Evolutionary conservation across 129 eudicot genomes (phyloP).

Genomic region (Lonicera japonica): DNA sequence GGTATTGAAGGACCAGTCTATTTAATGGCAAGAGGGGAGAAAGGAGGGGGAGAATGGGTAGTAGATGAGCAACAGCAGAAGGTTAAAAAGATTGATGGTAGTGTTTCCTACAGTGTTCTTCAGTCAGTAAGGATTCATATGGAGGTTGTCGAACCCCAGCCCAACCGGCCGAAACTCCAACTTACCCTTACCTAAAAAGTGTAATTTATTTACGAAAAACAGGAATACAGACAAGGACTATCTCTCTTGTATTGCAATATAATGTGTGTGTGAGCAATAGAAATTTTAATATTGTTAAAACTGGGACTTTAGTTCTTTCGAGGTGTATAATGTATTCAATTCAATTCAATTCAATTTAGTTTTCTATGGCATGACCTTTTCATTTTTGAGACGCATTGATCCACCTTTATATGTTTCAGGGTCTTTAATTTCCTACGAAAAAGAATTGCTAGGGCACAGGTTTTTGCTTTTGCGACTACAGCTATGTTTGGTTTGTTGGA

Average conservation of each 20-base stretch:
- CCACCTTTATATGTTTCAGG: too few species aligned
- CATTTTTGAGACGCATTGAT: not conserved
- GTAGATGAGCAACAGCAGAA: slow-evolving; percentile 91
- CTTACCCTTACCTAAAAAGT: slow-evolving; percentile 47
- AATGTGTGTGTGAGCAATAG: too few species aligned
- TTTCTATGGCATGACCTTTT: not conserved
- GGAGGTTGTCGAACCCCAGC: slow-evolving; percentile 96
- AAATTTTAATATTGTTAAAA: too few species aligned
- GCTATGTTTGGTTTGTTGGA: too few species aligned
- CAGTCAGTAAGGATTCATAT: slow-evolving; percentile 73
- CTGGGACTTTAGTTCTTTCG: not conserved
- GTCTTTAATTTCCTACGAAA: too few species aligned
- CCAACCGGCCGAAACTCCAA: slow-evolving; percentile 86
- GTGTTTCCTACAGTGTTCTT: slow-evolving; percentile 60
- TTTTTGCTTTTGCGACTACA: too few species aligned
- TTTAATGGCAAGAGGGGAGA: slow-evolving; percentile 52
- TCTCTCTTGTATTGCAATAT: not conserved
- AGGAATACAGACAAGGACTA: not conserved
- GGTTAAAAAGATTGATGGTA: slow-evolving; percentile 59
- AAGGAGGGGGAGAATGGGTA: slow-evolving; percentile 82
- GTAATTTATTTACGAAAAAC: not conserved
- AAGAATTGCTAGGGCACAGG: too few species aligned
- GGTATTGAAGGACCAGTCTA: slow-evolving; percentile 98
- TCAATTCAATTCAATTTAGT: not conserved
- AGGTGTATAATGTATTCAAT: not conserved